Evolutionary conservation across 768 basidiomycete species (phyloP), one percentile per base, ranked within the genome.

Genomic region (Gloeopeniophorella convolvens): DNA sequence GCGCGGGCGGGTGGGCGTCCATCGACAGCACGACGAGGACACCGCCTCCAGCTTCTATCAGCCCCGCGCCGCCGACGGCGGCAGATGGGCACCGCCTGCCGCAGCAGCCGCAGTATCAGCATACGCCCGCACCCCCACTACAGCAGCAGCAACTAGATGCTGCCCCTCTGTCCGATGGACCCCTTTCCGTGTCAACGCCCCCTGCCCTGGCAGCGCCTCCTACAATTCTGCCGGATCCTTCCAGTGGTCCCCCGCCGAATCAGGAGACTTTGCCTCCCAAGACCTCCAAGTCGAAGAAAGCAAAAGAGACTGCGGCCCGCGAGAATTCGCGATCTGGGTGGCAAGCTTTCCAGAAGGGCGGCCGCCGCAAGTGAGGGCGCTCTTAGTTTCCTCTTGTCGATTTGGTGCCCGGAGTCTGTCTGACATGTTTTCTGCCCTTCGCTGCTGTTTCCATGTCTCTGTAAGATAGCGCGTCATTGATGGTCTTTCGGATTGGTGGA

Each of bases 1-100:
- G 80, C 37, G 70, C 76, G 10, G 82, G 73, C 40, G 84, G 85
- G 15, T 85, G 81, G 78, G 79, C 83, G 8, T 77, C 78, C 30
- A 69, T 87, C 21, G 85, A 84, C 51, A 73, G 74, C 2, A 68
- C 72, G 18, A 72, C 39, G 6, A 18, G 30, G n/a, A 6, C 33
- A 6, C 40, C 45, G 2, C 37, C 27, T 18, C 45, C 39, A 24
- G 35, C 50, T 23, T 23, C 34, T 37, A 42, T n/a, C 24, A 36
- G 27, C 16, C 11, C 13, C 49, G 18, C 45, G 16, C 26, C 32
- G 7, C 15, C 23, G 9, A 3, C 21, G 4, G 23, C 18, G n/a
- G 51, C 42, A 36, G 41, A 18, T 35, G 42, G 12, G 9, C 50
- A 21, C n/a, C 48, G 18, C 51, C 59, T 26, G 33, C 54, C 27